A percentile compares a stretch with the other conserved stretches of the same genome.
These are phyloP conservation scores for Coemansia sp. DNA, from an alignment of 192 early-diverging fungal genomes.

Conservation along the genomic window DNA sequence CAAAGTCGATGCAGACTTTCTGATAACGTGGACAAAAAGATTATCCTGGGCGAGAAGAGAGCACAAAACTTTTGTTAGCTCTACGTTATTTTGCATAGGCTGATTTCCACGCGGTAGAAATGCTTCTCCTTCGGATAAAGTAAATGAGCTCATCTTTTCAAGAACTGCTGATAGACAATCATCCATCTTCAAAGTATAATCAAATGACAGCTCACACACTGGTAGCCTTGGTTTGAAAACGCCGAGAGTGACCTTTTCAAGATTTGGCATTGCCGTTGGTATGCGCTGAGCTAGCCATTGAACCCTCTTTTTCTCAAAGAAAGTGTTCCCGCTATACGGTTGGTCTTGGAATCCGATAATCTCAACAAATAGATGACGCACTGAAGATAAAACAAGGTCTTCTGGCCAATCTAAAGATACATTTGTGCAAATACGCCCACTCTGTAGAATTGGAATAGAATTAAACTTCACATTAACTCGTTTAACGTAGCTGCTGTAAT, in stretches of 20 bases:
- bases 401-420: background rate
- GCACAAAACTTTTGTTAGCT: background rate
- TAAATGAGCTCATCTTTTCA: background rate
- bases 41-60: background rate
- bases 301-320: background rate
- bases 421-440: background rate
- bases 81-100: background rate
- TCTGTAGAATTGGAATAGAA: background rate
- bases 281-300: background rate
- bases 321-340: background rate
- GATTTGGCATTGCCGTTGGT: background rate
- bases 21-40: background rate
- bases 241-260: background rate
- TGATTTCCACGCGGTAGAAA: background rate
- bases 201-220: background rate
- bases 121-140: background rate
- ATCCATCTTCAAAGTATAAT: background rate
- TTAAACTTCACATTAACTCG: background rate
- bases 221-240: background rate
- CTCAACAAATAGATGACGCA: background rate
- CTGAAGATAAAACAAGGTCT: background rate
- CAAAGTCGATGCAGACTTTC: background rate
- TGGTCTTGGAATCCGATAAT: background rate
- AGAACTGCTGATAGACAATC: background rate
- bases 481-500: background rate